Conservation (phyloP, 495 filamentous ascomycete genomes). For the Penicillium desertorum region DNA sequence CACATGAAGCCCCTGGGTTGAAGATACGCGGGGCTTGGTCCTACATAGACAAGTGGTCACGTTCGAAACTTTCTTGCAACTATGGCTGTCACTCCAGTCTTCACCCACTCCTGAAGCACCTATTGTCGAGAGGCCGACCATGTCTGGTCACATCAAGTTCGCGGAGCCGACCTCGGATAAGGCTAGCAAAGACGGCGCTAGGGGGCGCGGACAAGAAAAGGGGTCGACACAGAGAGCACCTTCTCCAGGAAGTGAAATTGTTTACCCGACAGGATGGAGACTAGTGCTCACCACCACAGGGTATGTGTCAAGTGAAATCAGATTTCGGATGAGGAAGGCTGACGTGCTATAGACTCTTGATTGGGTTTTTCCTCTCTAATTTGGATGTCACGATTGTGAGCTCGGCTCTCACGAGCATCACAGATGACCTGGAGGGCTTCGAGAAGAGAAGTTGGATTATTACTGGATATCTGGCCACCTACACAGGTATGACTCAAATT, state of each 20-base stretch:
- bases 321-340: background rate
- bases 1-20: constrained; percentile 30
- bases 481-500: constrained; percentile 43
- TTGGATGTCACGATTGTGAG: constrained; percentile 65
- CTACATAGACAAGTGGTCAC: constrained; percentile 21
- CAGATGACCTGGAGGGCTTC: constrained; percentile 52
- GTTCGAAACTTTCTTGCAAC: constrained; percentile 24
- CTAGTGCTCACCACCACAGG: constrained; percentile 38
- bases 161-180: constrained; percentile 25
- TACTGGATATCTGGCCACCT: constrained; percentile 56
- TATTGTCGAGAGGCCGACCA: constrained; percentile 17
- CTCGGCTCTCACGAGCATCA: constrained; percentile 61
- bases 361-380: constrained; percentile 59
- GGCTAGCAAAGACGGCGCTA: background rate
- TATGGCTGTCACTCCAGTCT: constrained; percentile 22
- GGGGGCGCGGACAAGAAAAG: constrained; percentile 24
- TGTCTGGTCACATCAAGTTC: constrained; percentile 28
- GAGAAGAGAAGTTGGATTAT: constrained; percentile 57
- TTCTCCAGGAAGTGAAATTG: constrained; percentile 30
- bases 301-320: constrained; percentile 20
- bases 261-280: constrained; percentile 50
- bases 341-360: constrained; percentile 42
- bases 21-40: constrained; percentile 32
- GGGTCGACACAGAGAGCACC: constrained; percentile 24
- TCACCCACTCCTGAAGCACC: constrained; percentile 20